Evolutionary conservation across 2,329 filamentous ascomycete species (phyloP), one percentile per base, ranked within the genome.

Genomic region (Diaporthe longicolla): DNA sequence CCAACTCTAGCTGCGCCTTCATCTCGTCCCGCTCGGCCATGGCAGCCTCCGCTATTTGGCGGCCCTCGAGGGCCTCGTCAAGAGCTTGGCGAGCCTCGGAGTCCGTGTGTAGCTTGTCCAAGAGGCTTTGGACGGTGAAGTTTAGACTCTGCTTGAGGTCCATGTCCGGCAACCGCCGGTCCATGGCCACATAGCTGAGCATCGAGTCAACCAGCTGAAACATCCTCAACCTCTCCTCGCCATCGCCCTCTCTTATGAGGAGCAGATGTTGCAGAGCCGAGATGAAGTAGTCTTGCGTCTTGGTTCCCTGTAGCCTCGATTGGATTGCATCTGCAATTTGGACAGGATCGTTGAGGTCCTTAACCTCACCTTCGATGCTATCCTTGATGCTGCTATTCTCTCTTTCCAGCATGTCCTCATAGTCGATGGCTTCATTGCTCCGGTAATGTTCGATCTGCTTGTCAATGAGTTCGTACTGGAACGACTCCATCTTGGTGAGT

Each of bases 101-200:
- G 84, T 99, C 97, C 2, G 97, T 98, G 81, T 98, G 97, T 70
- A 99, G 88, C 84, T 97, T 97, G 85, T 98, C 97, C 76, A 99
- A 88, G 78, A 99, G 88, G 82, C 91, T 97, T 85, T 98, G 97
- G 13, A 99, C 97, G 0, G 96, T 98, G 80, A 98, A 98, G 82
- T 97, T 98, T 77, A 99, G 90, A 81, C 95, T 97, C 83, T 98
- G 96, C 86, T 98, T 98, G 74, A 99, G 90, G 82, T 99, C 97
- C 92, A 98, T 96, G 83, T 99, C 96, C 52, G 97, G 97, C 77
- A 98, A 84, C 76, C 97, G 90, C 80, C 97, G 91, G 83, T 99
- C 97, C 96, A 99, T 99, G 79, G 96, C 96, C 76, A 99, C 96
- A 83, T 98, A 98, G 83, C 95, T 98, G 77, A 99, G 91, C 95